Evolutionary conservation across 768 basidiomycete genomes (phyloP).

Genomic region (Lyophyllum decastes): DNA sequence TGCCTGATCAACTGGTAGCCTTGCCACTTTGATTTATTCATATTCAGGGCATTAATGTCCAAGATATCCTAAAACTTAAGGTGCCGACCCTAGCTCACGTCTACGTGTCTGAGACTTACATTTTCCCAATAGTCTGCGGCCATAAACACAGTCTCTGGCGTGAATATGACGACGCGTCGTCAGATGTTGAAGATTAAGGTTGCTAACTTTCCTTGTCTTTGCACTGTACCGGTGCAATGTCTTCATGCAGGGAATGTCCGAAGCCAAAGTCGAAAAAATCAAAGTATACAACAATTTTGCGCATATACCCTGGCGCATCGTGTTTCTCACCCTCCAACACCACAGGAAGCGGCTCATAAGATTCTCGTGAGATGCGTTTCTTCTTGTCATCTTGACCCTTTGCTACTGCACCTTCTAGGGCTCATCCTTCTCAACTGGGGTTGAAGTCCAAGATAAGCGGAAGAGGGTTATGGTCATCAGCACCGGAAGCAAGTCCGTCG

Average conservation of each 20-base stretch:
- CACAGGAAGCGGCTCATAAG: conserved; percentile 87
- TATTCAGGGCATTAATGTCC: conserved; percentile 86
- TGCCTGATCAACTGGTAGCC: neutral
- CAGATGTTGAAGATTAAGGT: conserved; percentile 95
- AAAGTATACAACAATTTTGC: conserved; percentile 48
- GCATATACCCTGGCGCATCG: conserved; percentile 3
- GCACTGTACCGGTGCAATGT: conserved; percentile 18
- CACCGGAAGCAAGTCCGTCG: conserved; percentile 92
- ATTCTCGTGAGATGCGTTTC: conserved; percentile 54
- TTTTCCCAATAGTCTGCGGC: conserved; percentile 59
- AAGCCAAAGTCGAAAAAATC: conserved; percentile 97
- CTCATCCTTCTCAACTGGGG: conserved; percentile 87
- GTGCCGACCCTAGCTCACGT: conserved; percentile 37
- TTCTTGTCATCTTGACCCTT: neutral
- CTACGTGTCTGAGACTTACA: neutral
- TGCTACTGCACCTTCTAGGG: conserved; percentile 49
- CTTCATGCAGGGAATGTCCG: conserved; percentile 79
- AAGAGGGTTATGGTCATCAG: conserved; percentile 82
- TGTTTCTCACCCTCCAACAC: neutral
- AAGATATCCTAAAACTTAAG: conserved; percentile 94
- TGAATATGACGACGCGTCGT: conserved; percentile 88
- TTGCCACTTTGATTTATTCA: conserved; percentile 3
- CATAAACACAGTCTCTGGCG: conserved; percentile 83
- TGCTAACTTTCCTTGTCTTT: conserved; percentile 2
- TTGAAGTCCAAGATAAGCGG: conserved; percentile 86